Evolutionary conservation across 148 eudicot genomes (phyloP), one percentile per base, ranked within the genome.

Genomic region (Vaccinium vitisidaea): DNA sequence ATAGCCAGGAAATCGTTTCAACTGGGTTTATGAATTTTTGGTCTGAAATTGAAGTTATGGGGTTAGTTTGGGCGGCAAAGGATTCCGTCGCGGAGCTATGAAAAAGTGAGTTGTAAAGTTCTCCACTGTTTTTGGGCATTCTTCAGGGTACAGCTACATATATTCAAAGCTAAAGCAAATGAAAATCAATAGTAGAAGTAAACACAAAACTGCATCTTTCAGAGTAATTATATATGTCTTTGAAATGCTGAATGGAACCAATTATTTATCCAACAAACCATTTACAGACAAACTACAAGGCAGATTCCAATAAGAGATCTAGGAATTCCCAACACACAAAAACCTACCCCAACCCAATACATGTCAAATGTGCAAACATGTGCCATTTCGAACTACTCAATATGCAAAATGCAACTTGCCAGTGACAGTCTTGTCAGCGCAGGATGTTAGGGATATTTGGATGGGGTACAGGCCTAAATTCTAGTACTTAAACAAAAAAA

Each of bases 81-180:
- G 30, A 30, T 30, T 30, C 30, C 30, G 30, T 1, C 98, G 79
- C 99, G 93, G 86, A 95, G 99, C 30, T 30, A 30, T 30, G 87
- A n/a, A 97, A 97, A 65, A 97, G 90, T 97, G 99, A 56, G 99
- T 97, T 78, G 98, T 95, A 76, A 95, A 95, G 30, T 27, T 97
- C 90, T 97, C 98, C 91, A 97, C 99, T 14, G 99, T 90, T 97
- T 27, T 27, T 0, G 30, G 30, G 0, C 30, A 27, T 27, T 27
- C 30, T 27, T 27, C 98, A 75, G 98, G 98, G 89, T 97, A 97
- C 76, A 97, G 91, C 95, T 91, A 92, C 94, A 95, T 93, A 89
- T 97, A 14, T 14, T 19, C 32, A 77, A 27, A 75, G n/a, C 50
- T 1, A 61, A 81, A 80, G 13, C 52, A 39, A 80, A 71, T 49